Evolutionary conservation across 805 yeast genomes (phyloP).

Genomic region (Grigorovia jiainica): DNA sequence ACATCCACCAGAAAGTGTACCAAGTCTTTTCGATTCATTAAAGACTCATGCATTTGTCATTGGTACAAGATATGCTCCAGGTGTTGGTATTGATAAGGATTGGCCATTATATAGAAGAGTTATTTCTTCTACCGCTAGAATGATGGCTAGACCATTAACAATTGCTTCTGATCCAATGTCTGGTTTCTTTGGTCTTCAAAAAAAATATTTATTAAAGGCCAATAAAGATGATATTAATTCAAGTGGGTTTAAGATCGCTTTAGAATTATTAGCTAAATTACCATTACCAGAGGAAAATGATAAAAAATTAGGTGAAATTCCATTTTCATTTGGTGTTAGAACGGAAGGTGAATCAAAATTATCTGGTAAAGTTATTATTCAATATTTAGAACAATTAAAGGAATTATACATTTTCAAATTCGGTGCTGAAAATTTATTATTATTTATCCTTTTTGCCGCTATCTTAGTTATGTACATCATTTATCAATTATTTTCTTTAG

Average conservation of each 20-base stretch:
- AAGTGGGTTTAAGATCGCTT: conserved; percentile 42
- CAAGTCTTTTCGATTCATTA: conserved; percentile 34
- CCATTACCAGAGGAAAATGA: conserved; percentile 30
- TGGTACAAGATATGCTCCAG: conserved; percentile 47
- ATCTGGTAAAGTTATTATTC: conserved; percentile 40
- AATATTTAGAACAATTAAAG: conserved; percentile 37
- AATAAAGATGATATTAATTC: conserved; percentile 30
- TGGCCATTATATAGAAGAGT: conserved; percentile 45
- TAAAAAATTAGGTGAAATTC: conserved; percentile 36
- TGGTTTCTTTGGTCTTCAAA: conserved; percentile 44
- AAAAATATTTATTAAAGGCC: conserved; percentile 32
- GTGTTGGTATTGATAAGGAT: conserved; percentile 44
- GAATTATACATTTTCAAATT: conserved; percentile 39
- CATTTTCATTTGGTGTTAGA: conserved; percentile 45
- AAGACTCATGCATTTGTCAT: conserved; percentile 36
- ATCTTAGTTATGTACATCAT: conserved; percentile 25
- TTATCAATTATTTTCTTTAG: conserved; percentile 16
- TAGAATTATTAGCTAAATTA: conserved; percentile 38
- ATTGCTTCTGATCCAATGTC: conserved; percentile 46
- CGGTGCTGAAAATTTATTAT: conserved; percentile 31
- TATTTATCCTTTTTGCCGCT: conserved; percentile 26
- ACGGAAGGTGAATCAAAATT: conserved; percentile 45
- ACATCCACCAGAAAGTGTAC: conserved; percentile 45
- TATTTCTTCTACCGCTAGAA: conserved; percentile 40
- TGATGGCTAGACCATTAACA: conserved; percentile 41